Evolutionary conservation across 2,329 filamentous ascomycete genomes (phyloP), one percentile per base, ranked within the genome.

Genomic region (Elsinoe ampelina): DNA sequence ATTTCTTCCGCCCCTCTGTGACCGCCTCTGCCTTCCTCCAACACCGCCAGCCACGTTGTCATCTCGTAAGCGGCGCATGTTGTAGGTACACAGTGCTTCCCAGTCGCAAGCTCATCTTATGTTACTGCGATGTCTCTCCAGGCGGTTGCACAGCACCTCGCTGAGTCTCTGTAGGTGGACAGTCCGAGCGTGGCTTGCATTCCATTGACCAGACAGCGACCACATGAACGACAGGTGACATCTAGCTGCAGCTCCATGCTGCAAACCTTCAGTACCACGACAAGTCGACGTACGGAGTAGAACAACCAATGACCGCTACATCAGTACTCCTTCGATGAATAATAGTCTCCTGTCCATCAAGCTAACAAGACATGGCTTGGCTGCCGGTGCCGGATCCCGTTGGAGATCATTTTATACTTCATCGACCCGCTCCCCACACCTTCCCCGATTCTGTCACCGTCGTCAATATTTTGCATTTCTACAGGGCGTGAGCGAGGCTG

Each of bases 381-480:
- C 48, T 39, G 34, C 48, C 48, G 48, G 48, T 52, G 48, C 35
- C 48, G 32, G 48, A 10, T 38, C 48, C 48, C 48, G 48, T 52
- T 52, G 48, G 48, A 52, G 48, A 52, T 52, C 48, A 52, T 52
- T 52, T 52, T 39, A 52, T 52, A 52, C 48, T 52, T 52, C 48
- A 52, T 39, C 34, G 17, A 17, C 32, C 32, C 15, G 32, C 48
- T 39, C 48, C 48, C 48, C 48, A 20, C 48, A 52, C 48, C 22
- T 50, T 52, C 48, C 48, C 48, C 48, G n/a, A 52, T 36, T 39
- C 48, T 39, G 48, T 38, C 48, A 52, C 34, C 34, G 48, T 35
- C 15, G 19, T 26, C 48, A 52, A 52, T 39, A 15, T 52, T 11
- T 52, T 52, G 10, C 26, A 32, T 20, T 5, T 22, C 48, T 13